Conservation (phyloP, 352 stramenopile species). For the Lagenidium giganteum region DNA sequence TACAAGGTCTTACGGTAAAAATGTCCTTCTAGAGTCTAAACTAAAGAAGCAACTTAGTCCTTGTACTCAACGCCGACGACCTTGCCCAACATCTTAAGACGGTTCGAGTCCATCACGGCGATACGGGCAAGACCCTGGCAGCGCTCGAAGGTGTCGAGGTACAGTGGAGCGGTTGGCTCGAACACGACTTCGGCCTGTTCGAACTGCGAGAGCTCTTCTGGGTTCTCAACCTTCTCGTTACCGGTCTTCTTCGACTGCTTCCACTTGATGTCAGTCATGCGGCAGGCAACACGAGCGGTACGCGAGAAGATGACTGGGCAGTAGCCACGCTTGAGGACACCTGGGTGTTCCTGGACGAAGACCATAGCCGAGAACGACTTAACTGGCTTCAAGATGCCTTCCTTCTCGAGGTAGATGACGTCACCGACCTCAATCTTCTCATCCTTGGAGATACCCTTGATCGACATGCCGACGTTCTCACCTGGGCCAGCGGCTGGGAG, state of each 20-base stretch:
- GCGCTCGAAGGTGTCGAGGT: constrained; percentile 73
- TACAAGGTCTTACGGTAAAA: no score
- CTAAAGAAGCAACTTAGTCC: constrained; percentile 25
- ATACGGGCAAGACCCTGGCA: constrained; percentile 76
- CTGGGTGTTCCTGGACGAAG: constrained; percentile 72
- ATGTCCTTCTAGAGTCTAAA: no score
- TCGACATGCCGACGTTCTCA: constrained; percentile 79
- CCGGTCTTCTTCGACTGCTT: constrained; percentile 85
- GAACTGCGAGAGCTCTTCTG: constrained; percentile 67
- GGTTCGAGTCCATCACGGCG: constrained; percentile 84
- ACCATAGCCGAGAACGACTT: constrained; percentile 75
- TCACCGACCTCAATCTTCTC: constrained; percentile 63
- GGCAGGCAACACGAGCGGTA: constrained; percentile 79
- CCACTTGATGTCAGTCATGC: constrained; percentile 79
- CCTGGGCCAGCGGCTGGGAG: constrained; percentile 50
- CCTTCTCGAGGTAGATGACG: constrained; percentile 33
- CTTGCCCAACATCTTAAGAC: constrained; percentile 84
- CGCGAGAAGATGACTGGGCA: constrained; percentile 73
- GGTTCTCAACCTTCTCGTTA: constrained; percentile 72
- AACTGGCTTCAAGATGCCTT: constrained; percentile 35
- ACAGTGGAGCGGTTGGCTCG: constrained; percentile 57
- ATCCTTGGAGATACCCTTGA: constrained; percentile 77
- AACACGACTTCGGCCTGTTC: constrained; percentile 77
- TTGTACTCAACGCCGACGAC: constrained; percentile 42
- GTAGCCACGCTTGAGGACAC: constrained; percentile 73